These are phyloP conservation scores for Candolleomyces aberdarensis DNA, from an alignment of 768 basidiomycete species.

Conservation along the genomic window DNA sequence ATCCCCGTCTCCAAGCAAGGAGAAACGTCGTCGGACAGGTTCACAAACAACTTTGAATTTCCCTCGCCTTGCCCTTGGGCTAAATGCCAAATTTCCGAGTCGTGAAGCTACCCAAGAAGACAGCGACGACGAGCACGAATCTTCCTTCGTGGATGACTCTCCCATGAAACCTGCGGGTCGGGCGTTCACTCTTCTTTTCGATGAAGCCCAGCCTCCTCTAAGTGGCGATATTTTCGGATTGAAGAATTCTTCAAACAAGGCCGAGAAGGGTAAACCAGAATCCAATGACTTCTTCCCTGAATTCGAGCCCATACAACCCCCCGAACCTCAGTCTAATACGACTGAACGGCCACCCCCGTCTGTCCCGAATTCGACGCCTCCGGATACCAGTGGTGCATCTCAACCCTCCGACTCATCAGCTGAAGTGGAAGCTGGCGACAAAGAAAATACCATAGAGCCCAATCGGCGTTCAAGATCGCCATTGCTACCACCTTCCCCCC, in stretches of 20 bases:
- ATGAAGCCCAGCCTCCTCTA: conserved; percentile 30
- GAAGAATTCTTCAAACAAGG: not conserved
- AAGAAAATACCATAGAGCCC: conserved; percentile 9
- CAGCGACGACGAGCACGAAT: conserved; percentile 33
- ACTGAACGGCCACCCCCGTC: too few relatives aligned
- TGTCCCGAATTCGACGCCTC: too few relatives aligned
- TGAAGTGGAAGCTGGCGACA: conserved; percentile 23
- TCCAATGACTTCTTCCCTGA: not conserved
- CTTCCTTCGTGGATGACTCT: conserved; percentile 65
- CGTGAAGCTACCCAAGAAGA: conserved; percentile 16
- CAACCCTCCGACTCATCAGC: conserved; percentile 30
- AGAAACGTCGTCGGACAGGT: conserved; percentile 56
- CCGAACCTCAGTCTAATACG: too few relatives aligned
- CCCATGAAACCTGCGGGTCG: conserved; percentile 65
- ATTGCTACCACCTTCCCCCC: conserved; percentile 71
- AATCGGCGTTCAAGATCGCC: conserved; percentile 20
- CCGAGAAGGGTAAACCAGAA: not conserved
- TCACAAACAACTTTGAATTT: conserved; percentile 35
- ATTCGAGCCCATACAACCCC: too few relatives aligned
- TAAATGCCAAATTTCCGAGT: conserved; percentile 5
- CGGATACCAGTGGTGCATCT: too few relatives aligned
- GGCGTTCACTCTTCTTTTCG: conserved; percentile 67
- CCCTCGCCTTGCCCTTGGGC: conserved; percentile 26
- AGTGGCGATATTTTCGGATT: conserved; percentile 12
- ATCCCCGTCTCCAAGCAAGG: conserved; percentile 78